Conservation (phyloP, 495 filamentous ascomycete species). For the Gamarada debralockiae region DNA sequence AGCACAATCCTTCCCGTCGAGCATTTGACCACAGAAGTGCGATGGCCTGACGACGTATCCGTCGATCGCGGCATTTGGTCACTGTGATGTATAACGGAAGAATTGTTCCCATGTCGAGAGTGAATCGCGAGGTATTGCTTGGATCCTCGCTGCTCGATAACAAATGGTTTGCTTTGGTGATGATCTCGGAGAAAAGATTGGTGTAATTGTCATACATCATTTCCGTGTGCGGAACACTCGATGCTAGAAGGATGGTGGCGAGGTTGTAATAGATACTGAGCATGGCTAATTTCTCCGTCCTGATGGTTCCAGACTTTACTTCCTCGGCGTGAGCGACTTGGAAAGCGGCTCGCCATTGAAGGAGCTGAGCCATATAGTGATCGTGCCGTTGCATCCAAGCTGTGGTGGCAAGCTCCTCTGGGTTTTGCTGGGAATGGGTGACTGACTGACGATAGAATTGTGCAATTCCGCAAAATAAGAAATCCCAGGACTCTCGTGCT, state of each 20-base stretch:
- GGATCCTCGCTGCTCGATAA: slow-evolving; percentile 21
- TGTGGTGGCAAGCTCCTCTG: slow-evolving; percentile 15
- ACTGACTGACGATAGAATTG: slow-evolving; percentile 26
- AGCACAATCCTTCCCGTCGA: slow-evolving; percentile 44
- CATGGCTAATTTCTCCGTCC: slow-evolving; percentile 16
- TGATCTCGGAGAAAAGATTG: slow-evolving; percentile 21
- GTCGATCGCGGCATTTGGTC: slow-evolving; percentile 40
- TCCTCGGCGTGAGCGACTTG: slow-evolving; percentile 19
- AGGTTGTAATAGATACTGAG: slow-evolving; percentile 26
- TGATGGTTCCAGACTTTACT: slow-evolving; percentile 10
- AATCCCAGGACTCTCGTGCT: slow-evolving; percentile 24
- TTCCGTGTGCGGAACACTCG: slow-evolving; percentile 22
- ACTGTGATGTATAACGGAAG: slow-evolving; percentile 35
- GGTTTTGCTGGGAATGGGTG: slow-evolving; percentile 18
- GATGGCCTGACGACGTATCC: slow-evolving; percentile 40
- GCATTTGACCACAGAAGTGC: slow-evolving; percentile 32
- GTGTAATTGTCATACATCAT: slow-evolving; percentile 24
- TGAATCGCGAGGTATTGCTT: slow-evolving; percentile 21
- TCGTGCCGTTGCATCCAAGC: slow-evolving; percentile 24
- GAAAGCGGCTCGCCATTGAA: slow-evolving; percentile 22
- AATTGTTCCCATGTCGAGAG: slow-evolving; percentile 36
- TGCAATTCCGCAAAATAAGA: slow-evolving; percentile 23
- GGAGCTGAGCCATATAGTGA: slow-evolving; percentile 23
- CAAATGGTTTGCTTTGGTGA: slow-evolving; percentile 21
- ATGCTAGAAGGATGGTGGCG: slow-evolving; percentile 23